Conservation (phyloP, 2,329 filamentous ascomycete genomes). For the Colletotrichum sp. region DNA sequence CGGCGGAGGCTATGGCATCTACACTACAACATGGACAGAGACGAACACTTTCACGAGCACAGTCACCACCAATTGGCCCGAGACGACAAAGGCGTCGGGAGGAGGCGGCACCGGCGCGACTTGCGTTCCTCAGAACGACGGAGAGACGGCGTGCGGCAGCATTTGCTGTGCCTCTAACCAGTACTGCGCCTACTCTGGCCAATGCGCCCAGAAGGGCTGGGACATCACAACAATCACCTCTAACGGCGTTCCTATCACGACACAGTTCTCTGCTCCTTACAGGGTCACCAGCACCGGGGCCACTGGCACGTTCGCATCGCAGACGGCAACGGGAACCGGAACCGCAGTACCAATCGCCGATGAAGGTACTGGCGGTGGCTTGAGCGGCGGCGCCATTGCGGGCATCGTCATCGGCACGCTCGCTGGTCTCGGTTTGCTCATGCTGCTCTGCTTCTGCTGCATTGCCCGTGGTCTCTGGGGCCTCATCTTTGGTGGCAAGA, state of each 20-base stretch:
- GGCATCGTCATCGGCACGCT: conserved; percentile 81
- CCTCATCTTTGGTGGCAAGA: conserved; percentile 65
- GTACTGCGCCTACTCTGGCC: conserved; percentile 65
- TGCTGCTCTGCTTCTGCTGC: conserved; percentile 78
- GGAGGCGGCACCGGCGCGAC: conserved; percentile 34
- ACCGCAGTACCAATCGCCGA: conserved; percentile 43
- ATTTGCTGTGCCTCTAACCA: conserved; percentile 76
- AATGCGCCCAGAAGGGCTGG: conserved; percentile 56
- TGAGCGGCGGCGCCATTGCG: conserved; percentile 78
- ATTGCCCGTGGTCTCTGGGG: conserved; percentile 68
- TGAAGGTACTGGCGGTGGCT: conserved; percentile 43
- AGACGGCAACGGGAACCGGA: conserved; percentile 58
- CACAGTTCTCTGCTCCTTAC: conserved; percentile 55
- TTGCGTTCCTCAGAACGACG: conserved; percentile 56
- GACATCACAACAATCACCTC: conserved; percentile 47
- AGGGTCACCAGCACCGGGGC: conserved; percentile 61
- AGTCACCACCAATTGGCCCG: conserved; percentile 51
- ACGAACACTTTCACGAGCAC: conserved; percentile 67
- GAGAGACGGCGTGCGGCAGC: conserved; percentile 67
- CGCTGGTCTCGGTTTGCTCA: conserved; percentile 68
- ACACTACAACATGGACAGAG: conserved; percentile 66
- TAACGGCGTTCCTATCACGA: conserved; percentile 54
- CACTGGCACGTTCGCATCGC: conserved; percentile 57
- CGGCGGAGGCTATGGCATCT: conserved; percentile 37
- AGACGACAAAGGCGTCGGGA: conserved; percentile 44